These are phyloP conservation scores for Lenzites betulinus DNA, from an alignment of 768 basidiomycete species.

Conservation along the genomic window DNA sequence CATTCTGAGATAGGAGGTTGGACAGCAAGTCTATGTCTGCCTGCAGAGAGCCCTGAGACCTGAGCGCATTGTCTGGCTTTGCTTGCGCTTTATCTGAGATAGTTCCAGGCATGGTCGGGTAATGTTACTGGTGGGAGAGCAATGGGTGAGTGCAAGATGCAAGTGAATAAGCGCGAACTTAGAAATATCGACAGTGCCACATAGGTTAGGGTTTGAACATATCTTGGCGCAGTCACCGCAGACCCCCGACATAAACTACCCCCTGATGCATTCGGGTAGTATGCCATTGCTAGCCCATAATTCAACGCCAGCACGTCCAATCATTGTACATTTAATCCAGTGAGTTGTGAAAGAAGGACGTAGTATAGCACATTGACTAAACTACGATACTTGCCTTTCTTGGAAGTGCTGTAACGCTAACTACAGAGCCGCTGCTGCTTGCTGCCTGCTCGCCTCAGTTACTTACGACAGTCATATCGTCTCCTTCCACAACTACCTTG, in stretches of 20 bases:
- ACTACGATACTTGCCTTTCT: neutral
- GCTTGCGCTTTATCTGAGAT: neutral
- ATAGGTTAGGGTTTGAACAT: neutral
- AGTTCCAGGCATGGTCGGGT: neutral
- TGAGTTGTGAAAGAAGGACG: no score
- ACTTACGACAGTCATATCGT: no score
- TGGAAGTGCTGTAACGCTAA: neutral
- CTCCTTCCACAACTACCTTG: no score
- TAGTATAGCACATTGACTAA: neutral
- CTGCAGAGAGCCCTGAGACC: slow-evolving; percentile 27
- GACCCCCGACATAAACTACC: no score
- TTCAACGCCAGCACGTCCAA: no score
- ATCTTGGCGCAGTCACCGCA: no score
- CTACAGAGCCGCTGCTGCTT: neutral
- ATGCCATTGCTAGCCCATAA: no score
- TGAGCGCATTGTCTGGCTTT: neutral
- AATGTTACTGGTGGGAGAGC: neutral
- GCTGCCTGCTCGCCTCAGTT: neutral
- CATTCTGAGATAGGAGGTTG: slow-evolving; percentile 35
- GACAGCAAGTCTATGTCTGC: slow-evolving; percentile 40
- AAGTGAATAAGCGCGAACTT: neutral
- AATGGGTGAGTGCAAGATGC: neutral
- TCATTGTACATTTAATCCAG: no score
- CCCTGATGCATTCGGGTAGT: no score
- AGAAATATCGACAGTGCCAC: neutral